Percentiles rank a stretch among this genome's conserved stretches.
Conservation (phyloP, 371 early-diverging fungal species). For the Mucor lusitanicus region DNA sequence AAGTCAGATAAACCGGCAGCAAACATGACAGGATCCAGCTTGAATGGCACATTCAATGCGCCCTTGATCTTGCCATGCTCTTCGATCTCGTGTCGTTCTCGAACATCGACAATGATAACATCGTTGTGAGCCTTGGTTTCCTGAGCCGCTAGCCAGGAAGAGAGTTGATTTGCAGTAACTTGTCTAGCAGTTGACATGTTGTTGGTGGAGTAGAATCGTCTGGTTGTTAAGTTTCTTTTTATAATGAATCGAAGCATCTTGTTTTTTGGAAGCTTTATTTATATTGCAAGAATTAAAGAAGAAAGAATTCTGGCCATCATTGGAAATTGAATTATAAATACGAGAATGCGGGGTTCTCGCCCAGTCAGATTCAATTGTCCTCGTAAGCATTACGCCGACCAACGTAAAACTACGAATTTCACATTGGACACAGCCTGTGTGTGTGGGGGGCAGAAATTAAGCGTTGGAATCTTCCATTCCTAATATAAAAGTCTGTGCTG, state of each 20-base stretch:
- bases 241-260: background rate
- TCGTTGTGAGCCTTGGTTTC: background rate
- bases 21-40: constrained; percentile 13
- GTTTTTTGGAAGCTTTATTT: background rate
- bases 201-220: background rate
- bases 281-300: background rate
- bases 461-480: background rate
- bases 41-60: constrained; percentile 28
- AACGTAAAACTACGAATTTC: background rate
- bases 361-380: background rate
- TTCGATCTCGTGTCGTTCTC: constrained; percentile 31
- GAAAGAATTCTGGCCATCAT: background rate
- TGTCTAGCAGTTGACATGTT: background rate
- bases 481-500: background rate
- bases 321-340: background rate
- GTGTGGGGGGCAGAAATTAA: background rate
- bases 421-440: background rate
- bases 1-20: constrained; percentile 25
- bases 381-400: background rate
- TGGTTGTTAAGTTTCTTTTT: background rate
- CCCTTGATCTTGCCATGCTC: constrained; percentile 26
- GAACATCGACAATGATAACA: constrained; percentile 25
- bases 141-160: constrained; percentile 2
- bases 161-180: background rate
- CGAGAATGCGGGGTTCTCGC: background rate